Evolutionary conservation across 345 rosid species (phyloP), one percentile per base, ranked within the genome.

Genomic region (Eucalyptus decipiens): DNA sequence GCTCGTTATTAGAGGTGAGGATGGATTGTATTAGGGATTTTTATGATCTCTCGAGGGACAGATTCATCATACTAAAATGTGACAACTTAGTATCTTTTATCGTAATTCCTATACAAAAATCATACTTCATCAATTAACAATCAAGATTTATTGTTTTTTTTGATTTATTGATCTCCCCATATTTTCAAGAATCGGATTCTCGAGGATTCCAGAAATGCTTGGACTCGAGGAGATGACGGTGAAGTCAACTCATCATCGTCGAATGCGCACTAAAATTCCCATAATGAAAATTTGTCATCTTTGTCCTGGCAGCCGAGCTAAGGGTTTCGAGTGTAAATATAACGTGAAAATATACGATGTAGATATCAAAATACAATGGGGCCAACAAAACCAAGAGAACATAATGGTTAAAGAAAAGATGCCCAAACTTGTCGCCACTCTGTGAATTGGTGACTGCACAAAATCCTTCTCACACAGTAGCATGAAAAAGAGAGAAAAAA

Each of bases 1-100:
- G 19, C 5, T 3, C 6, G 11, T 72, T 9, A 2, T 32, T 67
- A 32, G 2, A 1, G 17, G 3, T 5, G 6, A 37, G 2, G 5
- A 16, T 6, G 7, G 8, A 5, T 5, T 5, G 28, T 19, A 76
- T 11, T 3, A 14, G 5, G 11, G 3, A 76, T 6, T 76, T 76
- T 76, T 76, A 37, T 21, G 9, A 19, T 37, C 28, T 37, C 16
- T 11, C 1, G 5, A 37, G 14, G 13, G 3, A 72, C 3, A 1
- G 1, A 76, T 21, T 6, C 9, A 21, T 7, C 5, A 6, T 76
- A 6, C 2, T 3, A 19, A 72, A 37, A 72, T 37, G 0, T 19
- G 12, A 34, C 6, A 72, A 3, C 11, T 2, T 2, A 3, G 0
- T 7, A 10, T 69, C 4, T 34, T 9, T 34, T 72, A 37, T 19